Conservation (phyloP, 257 asterid genomes). For the Scutellaria galericulata region DNA sequence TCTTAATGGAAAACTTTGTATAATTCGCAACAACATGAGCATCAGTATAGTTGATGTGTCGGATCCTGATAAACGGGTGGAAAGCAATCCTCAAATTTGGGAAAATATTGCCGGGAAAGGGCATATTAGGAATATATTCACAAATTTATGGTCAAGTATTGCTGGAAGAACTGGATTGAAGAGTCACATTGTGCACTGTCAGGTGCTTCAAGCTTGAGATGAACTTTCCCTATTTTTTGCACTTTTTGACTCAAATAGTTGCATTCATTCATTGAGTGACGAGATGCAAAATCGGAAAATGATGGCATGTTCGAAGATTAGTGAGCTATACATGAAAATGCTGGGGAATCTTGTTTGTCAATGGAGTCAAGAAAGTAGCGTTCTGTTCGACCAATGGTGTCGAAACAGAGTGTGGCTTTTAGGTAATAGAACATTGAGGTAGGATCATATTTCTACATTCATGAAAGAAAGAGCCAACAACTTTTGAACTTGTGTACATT, state of each 20-base stretch:
- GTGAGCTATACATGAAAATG: background rate
- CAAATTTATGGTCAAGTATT: constrained; percentile 65
- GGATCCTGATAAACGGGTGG: constrained; percentile 46
- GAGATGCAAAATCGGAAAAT: constrained; percentile 29
- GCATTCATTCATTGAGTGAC: constrained; percentile 16
- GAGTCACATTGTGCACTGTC: constrained; percentile 72
- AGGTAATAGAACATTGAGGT: constrained; percentile 37
- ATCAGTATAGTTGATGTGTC: constrained; percentile 64
- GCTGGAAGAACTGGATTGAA: constrained; percentile 70
- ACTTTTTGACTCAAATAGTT: constrained; percentile 14
- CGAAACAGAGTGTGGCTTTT: constrained; percentile 16
- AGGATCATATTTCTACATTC: constrained; percentile 39
- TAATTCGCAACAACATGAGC: constrained; percentile 65
- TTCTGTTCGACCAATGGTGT: constrained; percentile 6
- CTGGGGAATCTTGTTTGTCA: constrained; percentile 15
- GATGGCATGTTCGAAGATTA: constrained; percentile 22
- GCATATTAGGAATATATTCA: constrained; percentile 54
- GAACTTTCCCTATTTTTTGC: constrained; percentile 9
- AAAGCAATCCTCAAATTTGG: constrained; percentile 57
- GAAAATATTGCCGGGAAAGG: constrained; percentile 56
- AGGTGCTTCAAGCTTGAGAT: constrained; percentile 63
- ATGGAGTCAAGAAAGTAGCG: background rate
- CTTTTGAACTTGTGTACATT: constrained; percentile 41
- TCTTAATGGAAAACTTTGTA: constrained; percentile 63
- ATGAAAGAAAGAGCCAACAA: constrained; percentile 34